Evolutionary conservation across 164 flowering plant genomes (phyloP).

Genomic region (Piper betle): DNA sequence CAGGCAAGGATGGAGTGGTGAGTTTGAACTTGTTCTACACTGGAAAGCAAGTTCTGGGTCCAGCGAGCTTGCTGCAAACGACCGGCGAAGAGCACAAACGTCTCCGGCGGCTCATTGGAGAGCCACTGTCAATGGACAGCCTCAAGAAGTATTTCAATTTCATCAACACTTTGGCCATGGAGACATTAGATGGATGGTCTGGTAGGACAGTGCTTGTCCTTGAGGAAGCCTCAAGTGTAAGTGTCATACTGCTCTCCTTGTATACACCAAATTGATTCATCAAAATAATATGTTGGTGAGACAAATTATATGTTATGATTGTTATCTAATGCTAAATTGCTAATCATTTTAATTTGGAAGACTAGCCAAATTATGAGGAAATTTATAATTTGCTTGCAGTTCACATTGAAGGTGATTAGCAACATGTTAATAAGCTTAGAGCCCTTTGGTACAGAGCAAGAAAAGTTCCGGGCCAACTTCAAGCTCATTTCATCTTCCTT

Average conservation of each 20-base stretch:
- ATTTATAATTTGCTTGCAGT: conserved; percentile 18
- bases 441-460: conserved; percentile 52
- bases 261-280: background rate
- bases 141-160: conserved; percentile 47
- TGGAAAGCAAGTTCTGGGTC: conserved; percentile 54
- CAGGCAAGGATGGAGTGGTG: conserved; percentile 60
- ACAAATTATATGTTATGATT: no score
- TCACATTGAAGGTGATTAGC: conserved; percentile 53
- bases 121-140: conserved; percentile 49
- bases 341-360: no score
- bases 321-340: no score
- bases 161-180: conserved; percentile 36
- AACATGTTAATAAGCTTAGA: conserved; percentile 62
- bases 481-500: conserved; percentile 50
- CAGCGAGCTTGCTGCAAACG: conserved; percentile 47
- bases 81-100: conserved; percentile 53
- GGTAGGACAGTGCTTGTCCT: conserved; percentile 34
- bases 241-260: background rate
- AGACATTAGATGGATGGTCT: conserved; percentile 43
- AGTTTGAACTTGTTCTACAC: conserved; percentile 53
- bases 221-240: conserved; percentile 56
- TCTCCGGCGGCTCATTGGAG: conserved; percentile 41
- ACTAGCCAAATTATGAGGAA: no score
- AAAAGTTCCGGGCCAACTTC: conserved; percentile 48
- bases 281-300: no score